A percentile compares a stretch with the other conserved stretches of the same genome.
phyloP scores from a whole-genome alignment of 2,329 filamentous ascomycete genomes.

The Botryotinia narcissicola region DNA sequence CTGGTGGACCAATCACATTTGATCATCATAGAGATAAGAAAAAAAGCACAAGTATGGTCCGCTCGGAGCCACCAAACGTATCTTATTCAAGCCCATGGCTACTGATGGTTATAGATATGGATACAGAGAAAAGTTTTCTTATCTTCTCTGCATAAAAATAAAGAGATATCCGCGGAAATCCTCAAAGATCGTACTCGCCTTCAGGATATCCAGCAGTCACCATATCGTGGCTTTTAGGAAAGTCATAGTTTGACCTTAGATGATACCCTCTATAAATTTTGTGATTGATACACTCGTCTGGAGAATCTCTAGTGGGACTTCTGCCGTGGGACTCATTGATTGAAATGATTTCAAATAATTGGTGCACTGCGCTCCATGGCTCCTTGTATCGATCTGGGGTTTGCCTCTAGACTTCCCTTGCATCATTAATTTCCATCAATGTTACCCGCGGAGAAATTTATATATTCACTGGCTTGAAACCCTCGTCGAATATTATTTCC shows the following conservation, averaged over 20 bases:
- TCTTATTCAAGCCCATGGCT: constrained; percentile 1
- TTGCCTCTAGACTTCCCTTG: neutral
- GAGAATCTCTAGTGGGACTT: neutral
- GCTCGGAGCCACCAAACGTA: neutral
- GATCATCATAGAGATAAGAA: constrained; percentile 7
- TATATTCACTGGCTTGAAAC: neutral
- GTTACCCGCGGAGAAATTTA: neutral
- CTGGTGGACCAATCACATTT: constrained; percentile 10
- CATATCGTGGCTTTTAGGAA: neutral
- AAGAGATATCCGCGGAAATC: constrained; percentile 16
- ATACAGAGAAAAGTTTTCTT: neutral
- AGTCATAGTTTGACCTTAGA: neutral
- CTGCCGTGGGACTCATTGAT: neutral
- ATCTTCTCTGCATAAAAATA: neutral
- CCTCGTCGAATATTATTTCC: neutral
- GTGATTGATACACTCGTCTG: neutral
- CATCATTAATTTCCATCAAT: neutral
- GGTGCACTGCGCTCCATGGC: neutral
- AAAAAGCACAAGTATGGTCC: neutral
- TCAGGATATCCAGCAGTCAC: constrained; percentile 1
- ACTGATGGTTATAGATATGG: constrained; percentile 3
- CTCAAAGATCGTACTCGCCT: neutral
- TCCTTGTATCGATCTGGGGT: neutral
- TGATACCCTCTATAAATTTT: neutral
- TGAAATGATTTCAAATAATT: neutral